Percentiles rank a stretch among this genome's conserved stretches.
phyloP scores from a whole-genome alignment of 108 stramenopile species.

The Epithemia pelagica region DNA sequence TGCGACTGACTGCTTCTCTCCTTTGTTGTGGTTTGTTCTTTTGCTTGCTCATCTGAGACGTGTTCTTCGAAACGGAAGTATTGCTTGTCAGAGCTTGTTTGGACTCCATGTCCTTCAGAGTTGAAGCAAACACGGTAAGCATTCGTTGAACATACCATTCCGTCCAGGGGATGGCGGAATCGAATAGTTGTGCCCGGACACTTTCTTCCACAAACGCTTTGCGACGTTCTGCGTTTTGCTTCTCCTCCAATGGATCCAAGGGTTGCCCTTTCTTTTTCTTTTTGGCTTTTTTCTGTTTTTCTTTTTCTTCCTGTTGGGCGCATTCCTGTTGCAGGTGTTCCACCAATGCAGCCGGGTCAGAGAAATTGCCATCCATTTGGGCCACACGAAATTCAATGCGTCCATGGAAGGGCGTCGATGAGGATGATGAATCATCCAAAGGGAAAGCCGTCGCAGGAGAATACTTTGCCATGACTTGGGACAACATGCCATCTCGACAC shows the following conservation, averaged over 20 bases:
- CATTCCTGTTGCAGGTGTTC: conserved; percentile 13
- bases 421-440: neutral
- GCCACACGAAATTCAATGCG: conserved; percentile 56
- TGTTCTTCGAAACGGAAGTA: neutral
- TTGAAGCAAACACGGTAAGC: conserved; percentile 28
- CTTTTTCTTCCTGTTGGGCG: neutral
- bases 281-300: neutral
- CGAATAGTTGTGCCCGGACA: conserved; percentile 7
- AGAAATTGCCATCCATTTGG: conserved; percentile 45
- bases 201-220: neutral
- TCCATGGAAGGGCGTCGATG: neutral
- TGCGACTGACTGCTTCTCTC: conserved; percentile 23
- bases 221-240: neutral
- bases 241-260: neutral
- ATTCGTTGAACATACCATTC: conserved; percentile 62
- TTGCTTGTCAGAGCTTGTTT: neutral
- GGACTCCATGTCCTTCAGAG: neutral
- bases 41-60: neutral
- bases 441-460: neutral
- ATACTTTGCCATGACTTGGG: neutral
- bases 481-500: conserved; percentile 40
- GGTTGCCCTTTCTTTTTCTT: neutral
- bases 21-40: neutral
- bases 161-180: conserved; percentile 49
- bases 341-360: conserved; percentile 83